Percentiles rank a stretch among this genome's conserved stretches.
Conservation (phyloP, 805 yeast species). For the Schwanniomyces pseudopolymorphus region DNA sequence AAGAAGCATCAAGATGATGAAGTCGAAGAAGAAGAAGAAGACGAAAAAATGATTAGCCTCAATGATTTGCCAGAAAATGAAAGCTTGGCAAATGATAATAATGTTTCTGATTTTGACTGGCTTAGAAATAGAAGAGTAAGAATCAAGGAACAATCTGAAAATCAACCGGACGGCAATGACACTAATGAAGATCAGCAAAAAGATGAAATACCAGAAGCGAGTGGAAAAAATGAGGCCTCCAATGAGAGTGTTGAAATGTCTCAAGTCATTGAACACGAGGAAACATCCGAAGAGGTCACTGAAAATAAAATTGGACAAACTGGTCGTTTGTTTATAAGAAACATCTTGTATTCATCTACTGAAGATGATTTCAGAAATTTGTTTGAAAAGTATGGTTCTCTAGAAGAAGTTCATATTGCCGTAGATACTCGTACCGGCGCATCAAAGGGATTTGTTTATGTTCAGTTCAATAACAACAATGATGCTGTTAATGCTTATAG, state of each 20-base stretch:
- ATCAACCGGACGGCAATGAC: constrained; percentile 12
- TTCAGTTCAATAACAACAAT: constrained; percentile 63
- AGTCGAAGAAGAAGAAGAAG: constrained; percentile 39
- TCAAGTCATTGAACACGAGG: constrained; percentile 8
- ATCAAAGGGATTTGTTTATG: constrained; percentile 90
- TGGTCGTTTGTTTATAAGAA: constrained; percentile 85
- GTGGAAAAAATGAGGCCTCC: constrained; percentile 5
- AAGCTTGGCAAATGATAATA: constrained; percentile 45
- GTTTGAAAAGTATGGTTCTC: constrained; percentile 65
- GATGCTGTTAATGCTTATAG: constrained; percentile 78
- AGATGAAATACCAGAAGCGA: neutral
- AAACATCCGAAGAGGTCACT: constrained; percentile 46
- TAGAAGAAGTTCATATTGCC: constrained; percentile 91
- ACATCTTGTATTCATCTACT: constrained; percentile 73
- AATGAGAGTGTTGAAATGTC: constrained; percentile 5
- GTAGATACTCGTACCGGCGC: constrained; percentile 85
- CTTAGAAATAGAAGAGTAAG: constrained; percentile 70
- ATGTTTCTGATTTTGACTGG: constrained; percentile 83
- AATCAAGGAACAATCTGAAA: constrained; percentile 45
- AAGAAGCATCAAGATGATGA: constrained; percentile 18
- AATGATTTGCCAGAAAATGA: constrained; percentile 20
- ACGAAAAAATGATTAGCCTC: constrained; percentile 51
- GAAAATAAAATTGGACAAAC: constrained; percentile 58
- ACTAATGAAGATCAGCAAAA: constrained; percentile 11
- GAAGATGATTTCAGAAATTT: constrained; percentile 74